Evolutionary conservation across 2,329 filamentous ascomycete genomes (phyloP).

Genomic region (Botrytis galanthina): DNA sequence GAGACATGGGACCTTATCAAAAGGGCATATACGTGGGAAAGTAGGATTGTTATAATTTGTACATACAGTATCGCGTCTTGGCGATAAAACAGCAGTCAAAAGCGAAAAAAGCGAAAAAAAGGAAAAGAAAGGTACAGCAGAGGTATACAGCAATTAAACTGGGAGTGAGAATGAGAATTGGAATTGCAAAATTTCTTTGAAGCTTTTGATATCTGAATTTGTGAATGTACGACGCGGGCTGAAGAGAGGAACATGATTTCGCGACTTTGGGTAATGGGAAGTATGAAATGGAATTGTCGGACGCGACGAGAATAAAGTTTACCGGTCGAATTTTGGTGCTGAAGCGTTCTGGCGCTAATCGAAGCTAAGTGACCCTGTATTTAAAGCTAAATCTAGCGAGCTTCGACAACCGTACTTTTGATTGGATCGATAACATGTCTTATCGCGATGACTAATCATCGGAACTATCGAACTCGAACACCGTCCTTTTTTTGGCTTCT

Average conservation of each 20-base stretch:
- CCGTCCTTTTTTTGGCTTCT: not conserved
- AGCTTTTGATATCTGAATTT: not conserved
- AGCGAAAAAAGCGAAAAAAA: not conserved
- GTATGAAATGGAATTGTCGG: constrained; percentile 1
- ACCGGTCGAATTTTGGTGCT: not conserved
- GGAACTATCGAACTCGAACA: not conserved
- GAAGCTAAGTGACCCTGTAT: not conserved
- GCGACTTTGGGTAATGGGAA: not conserved
- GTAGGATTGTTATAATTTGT: constrained; percentile 18
- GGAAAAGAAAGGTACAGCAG: constrained; percentile 18
- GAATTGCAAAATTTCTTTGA: constrained; percentile 8
- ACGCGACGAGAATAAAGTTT: constrained; percentile 9
- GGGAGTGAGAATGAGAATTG: not conserved
- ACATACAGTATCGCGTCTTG: constrained; percentile 39
- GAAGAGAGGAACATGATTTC: constrained; percentile 12
- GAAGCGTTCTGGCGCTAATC: not conserved
- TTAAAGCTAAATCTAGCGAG: not conserved
- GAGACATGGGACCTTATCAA: constrained; percentile 45
- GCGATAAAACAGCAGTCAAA: constrained; percentile 22
- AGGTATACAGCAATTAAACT: constrained; percentile 6
- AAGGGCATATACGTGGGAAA: constrained; percentile 23
- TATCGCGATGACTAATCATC: not conserved
- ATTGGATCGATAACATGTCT: not conserved
- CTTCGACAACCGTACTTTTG: no score
- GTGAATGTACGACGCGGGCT: constrained; percentile 10